Evolutionary conservation across 139 green algal species (phyloP), one percentile per base, ranked within the genome.

Genomic region (Chlamydomonas sp.): DNA sequence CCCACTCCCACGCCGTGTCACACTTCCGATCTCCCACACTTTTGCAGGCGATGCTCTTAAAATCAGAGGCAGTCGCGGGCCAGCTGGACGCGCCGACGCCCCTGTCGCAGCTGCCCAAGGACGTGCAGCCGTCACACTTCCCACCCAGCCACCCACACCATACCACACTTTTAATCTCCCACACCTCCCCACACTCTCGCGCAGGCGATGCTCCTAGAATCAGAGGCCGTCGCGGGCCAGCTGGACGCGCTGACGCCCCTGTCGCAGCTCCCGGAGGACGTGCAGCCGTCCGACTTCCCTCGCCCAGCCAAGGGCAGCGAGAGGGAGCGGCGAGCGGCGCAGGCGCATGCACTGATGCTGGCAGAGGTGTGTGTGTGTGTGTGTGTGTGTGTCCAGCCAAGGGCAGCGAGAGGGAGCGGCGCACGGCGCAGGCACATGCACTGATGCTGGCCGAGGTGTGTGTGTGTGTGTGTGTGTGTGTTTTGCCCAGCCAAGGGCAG

Each of bases 321-420:
- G 4, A 10, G 59, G n/a, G n/a, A n/a, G n/a, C n/a, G n/a, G n/a
- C 59, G 59, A n/a, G 59, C 59, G 31, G 29, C 13, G 13, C 59
- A 66, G 59, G 59, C 59, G 20, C 59, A 66, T 39, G 59, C 59
- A 5, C 59, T 66, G 16, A 38, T 66, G 59, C 59, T 66, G 59
- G 59, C 59, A 24, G 59, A 66, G 33, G n/a, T n/a, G n/a, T n/a
- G n/a, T n/a, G n/a, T n/a, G n/a, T n/a, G n/a, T n/a, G n/a, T n/a
- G n/a, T n/a, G n/a, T n/a, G n/a, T n/a, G n/a, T n/a, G n/a, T n/a
- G n/a, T n/a, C n/a, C n/a, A n/a, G n/a, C n/a, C n/a, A n/a, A n/a
- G n/a, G n/a, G n/a, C n/a, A n/a, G n/a, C n/a, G n/a, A 66, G 4
- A 10, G 59, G n/a, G n/a, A n/a, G n/a, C n/a, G n/a, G n/a, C n/a